A percentile compares a stretch with the other conserved stretches of the same genome.
phyloP scores from a whole-genome alignment of 805 yeast species.

The Starmera quercuum region DNA sequence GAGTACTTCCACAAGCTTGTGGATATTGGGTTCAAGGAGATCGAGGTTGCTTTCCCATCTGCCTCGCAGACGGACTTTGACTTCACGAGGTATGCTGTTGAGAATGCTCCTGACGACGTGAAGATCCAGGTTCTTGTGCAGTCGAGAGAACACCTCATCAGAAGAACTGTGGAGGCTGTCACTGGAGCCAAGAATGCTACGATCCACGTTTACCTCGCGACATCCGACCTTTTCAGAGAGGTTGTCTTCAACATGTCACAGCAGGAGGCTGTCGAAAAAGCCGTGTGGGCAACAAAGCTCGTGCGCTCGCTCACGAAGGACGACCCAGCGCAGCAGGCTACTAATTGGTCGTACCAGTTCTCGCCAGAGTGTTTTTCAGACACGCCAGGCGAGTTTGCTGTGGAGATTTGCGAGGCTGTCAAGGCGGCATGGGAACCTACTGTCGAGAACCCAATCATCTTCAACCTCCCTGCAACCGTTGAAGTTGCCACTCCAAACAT shows the following conservation, averaged over 20 bases:
- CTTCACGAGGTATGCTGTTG: constrained; percentile 73
- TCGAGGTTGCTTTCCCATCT: constrained; percentile 74
- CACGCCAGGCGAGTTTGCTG: constrained; percentile 66
- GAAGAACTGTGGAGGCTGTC: constrained; percentile 67
- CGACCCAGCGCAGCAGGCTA: constrained; percentile 55
- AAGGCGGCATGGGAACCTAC: constrained; percentile 75
- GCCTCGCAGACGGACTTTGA: constrained; percentile 81
- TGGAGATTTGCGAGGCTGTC: constrained; percentile 74
- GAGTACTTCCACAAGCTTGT: constrained; percentile 65
- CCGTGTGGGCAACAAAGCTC: constrained; percentile 62
- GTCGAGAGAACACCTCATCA: constrained; percentile 67
- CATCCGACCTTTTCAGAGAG: constrained; percentile 68
- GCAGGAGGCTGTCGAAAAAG: constrained; percentile 60
- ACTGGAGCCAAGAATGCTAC: constrained; percentile 69
- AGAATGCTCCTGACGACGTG: constrained; percentile 71
- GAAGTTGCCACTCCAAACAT: constrained; percentile 71
- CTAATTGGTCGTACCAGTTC: constrained; percentile 66
- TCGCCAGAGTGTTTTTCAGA: constrained; percentile 77
- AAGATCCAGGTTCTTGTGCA: constrained; percentile 67
- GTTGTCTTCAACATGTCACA: constrained; percentile 68
- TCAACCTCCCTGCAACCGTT: constrained; percentile 76
- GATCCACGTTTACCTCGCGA: constrained; percentile 68
- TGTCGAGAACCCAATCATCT: constrained; percentile 64
- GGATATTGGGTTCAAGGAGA: constrained; percentile 73
- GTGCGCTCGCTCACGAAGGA: constrained; percentile 68